phyloP scores from a whole-genome alignment of 148 eudicot species.

The Diospyros kaki region DNA sequence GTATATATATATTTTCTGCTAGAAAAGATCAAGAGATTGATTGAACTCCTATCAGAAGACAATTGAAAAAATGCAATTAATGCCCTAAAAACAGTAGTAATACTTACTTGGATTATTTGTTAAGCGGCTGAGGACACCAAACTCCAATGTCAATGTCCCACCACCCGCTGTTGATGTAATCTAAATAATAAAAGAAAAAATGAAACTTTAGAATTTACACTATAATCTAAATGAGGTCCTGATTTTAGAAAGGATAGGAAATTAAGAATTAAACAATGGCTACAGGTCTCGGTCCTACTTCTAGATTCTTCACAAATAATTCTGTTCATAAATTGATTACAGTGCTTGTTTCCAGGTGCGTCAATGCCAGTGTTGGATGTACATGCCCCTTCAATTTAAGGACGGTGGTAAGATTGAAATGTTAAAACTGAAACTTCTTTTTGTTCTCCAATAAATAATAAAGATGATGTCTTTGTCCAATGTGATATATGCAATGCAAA shows the following conservation, averaged over 20 bases:
- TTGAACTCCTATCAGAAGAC: background rate
- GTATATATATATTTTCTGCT: background rate
- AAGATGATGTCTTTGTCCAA: background rate
- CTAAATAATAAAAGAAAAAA: slow-evolving; percentile 35
- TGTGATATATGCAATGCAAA: background rate
- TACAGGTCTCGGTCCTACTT: background rate
- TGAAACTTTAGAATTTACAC: background rate
- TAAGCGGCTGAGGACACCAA: slow-evolving; percentile 91
- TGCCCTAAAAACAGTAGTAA: background rate
- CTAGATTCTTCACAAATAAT: background rate
- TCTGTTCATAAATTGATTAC: background rate
- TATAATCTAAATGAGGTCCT: background rate
- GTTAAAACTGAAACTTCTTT: background rate
- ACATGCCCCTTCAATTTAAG: background rate
- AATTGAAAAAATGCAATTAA: background rate
- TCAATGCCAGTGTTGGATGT: background rate
- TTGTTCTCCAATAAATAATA: background rate
- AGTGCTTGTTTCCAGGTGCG: background rate
- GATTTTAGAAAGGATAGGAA: too few species aligned
- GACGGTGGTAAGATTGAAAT: background rate
- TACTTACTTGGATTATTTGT: slow-evolving; percentile 81
- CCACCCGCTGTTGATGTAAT: slow-evolving; percentile 99
- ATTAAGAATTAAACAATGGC: background rate
- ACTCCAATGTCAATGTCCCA: slow-evolving; percentile 94
- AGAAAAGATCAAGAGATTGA: background rate